phyloP scores from a whole-genome alignment of 176 grass and related monocot species.

The Phyllostachys edulis region DNA sequence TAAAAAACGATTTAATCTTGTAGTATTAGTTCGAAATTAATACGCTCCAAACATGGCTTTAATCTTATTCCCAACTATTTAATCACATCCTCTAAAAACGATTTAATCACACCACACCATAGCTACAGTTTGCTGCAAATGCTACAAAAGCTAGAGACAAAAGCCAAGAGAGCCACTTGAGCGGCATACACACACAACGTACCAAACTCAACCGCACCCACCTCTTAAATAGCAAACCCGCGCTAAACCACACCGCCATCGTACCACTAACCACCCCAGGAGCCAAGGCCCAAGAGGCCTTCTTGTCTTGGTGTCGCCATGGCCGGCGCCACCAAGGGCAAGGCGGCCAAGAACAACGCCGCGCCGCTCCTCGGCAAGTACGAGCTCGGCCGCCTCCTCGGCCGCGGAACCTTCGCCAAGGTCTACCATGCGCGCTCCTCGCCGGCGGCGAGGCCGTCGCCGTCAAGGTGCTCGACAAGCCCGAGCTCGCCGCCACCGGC shows the following conservation, averaged over 20 bases:
- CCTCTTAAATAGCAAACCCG: constrained; percentile 18
- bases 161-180: neutral
- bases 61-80: too few relatives aligned
- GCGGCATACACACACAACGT: neutral
- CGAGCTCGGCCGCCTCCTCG: constrained; percentile 72
- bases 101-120: too few relatives aligned
- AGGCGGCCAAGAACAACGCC: constrained; percentile 21
- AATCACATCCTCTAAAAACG: too few relatives aligned
- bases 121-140: too few relatives aligned
- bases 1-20: too few relatives aligned
- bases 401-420: constrained; percentile 91
- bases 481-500: constrained; percentile 33
- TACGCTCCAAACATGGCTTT: too few relatives aligned
- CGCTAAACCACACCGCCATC: constrained; percentile 2
- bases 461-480: constrained; percentile 87
- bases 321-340: constrained; percentile 47
- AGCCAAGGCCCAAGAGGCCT: neutral
- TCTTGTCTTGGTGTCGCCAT: constrained; percentile 13
- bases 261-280: neutral
- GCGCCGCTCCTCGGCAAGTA: constrained; percentile 81
- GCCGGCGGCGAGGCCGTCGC: constrained; percentile 52
- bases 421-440: constrained; percentile 77
- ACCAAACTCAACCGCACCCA: neutral
- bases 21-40: too few relatives aligned
- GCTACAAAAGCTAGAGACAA: neutral